Conservation (phyloP, 257 asterid genomes). For the Plantago ovata region DNA sequence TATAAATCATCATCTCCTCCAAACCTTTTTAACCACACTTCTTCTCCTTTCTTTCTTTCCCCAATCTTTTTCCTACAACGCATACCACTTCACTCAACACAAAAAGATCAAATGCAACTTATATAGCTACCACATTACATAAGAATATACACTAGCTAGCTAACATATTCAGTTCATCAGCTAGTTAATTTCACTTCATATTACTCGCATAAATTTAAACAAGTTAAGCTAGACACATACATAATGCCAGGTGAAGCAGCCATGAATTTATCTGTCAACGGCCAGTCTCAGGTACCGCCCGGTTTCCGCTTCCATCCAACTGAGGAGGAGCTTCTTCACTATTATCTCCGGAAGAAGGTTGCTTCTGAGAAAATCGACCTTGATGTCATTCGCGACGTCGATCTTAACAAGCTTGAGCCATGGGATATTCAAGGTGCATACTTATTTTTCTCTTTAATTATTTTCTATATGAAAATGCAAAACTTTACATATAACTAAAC, state of each 20-base stretch:
- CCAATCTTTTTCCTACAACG: background rate
- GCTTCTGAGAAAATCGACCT: constrained; percentile 24
- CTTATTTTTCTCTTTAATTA: background rate
- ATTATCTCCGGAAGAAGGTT: constrained; percentile 26
- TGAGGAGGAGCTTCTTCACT: constrained; percentile 26
- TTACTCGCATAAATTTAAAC: background rate
- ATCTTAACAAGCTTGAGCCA: constrained; percentile 29
- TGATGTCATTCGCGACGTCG: constrained; percentile 23
- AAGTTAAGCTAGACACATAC: too few relatives aligned
- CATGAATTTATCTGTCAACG: constrained; percentile 23
- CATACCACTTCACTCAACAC: background rate
- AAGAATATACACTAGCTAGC: too few relatives aligned
- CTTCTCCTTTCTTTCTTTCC: background rate
- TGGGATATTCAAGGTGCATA: constrained; percentile 27
- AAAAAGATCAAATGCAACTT: too few relatives aligned
- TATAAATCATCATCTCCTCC: constrained; percentile 15
- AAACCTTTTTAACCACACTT: constrained; percentile 4
- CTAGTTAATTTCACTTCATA: background rate
- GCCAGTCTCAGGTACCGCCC: constrained; percentile 24
- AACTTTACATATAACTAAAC: too few relatives aligned
- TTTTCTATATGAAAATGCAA: background rate
- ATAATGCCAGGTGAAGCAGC: background rate
- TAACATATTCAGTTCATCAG: background rate
- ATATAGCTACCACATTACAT: too few relatives aligned
- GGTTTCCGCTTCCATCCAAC: constrained; percentile 21